Percentiles rank a stretch among this genome's conserved stretches.
Conservation (phyloP, 1,284 basidiomycete genomes). For the Heterobasidion parviporum region DNA sequence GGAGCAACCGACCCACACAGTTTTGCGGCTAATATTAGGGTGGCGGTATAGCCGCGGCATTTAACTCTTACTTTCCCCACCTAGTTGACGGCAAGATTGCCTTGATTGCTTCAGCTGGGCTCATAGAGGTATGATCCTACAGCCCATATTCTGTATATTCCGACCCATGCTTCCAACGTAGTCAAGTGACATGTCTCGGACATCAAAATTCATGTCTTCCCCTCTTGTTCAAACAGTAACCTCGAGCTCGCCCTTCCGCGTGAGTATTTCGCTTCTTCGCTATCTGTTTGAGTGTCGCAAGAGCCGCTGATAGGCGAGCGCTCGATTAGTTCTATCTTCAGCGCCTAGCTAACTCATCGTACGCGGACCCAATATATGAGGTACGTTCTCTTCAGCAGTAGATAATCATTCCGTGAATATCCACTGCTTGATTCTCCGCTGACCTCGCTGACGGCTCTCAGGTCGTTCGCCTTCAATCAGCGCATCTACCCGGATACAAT, state of each 20-base stretch:
- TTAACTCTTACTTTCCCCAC: constrained; percentile 60
- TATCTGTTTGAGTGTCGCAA: neutral
- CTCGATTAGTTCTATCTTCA: constrained; percentile 39
- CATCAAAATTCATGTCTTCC: constrained; percentile 65
- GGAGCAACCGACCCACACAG: neutral
- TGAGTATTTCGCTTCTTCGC: constrained; percentile 17
- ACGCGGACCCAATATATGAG: constrained; percentile 29
- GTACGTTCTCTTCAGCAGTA: constrained; percentile 14
- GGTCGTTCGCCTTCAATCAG: constrained; percentile 64
- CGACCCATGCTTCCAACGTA: constrained; percentile 14
- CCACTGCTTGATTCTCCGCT: neutral
- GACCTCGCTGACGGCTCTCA: neutral
- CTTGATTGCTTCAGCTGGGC: constrained; percentile 58
- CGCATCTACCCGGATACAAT: constrained; percentile 64
- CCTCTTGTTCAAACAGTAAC: constrained; percentile 56
- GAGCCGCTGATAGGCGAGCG: neutral
- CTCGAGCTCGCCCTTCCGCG: constrained; percentile 51
- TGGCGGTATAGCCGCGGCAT: constrained; percentile 62
- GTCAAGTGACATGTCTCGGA: constrained; percentile 59
- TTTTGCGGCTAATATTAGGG: constrained; percentile 36
- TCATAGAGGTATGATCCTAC: constrained; percentile 45
- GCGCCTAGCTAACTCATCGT: constrained; percentile 28
- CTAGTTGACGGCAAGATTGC: constrained; percentile 56
- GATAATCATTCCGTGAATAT: neutral
- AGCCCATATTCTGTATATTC: neutral